Evolutionary conservation across 2,329 filamentous ascomycete species (phyloP), one percentile per base, ranked within the genome.

Genomic region (Dichotomopilus funicola): DNA sequence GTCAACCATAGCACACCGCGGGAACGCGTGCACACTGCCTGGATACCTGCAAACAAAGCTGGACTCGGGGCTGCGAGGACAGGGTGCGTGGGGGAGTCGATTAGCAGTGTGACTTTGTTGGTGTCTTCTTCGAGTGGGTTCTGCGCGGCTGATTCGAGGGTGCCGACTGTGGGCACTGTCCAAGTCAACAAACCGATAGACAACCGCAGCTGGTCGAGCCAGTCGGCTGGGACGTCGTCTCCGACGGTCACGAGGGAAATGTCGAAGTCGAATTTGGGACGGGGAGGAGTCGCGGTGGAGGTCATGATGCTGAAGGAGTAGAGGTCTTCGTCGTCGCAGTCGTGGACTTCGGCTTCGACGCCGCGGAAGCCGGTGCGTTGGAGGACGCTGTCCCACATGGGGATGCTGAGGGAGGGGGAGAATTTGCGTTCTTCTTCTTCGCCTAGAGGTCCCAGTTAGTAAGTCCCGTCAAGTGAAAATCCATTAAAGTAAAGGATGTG

Each of bases 311-410:
- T 64, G 49, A 63, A 62, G 2, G 58, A 57, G 42, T 62, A 64
- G 13, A 61, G 54, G 34, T 61, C 59, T 4, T 64, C 59, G 40
- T 62, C 59, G 6, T 63, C 59, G 33, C 59, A 65, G 27, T 67
- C 64, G 13, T 52, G 57, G 6, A 64, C 59, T 36, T 63, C 59
- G 6, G 61, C 51, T 13, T 67, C 62, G 9, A 65, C 53, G 2
- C 64, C 65, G 0, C 54, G 55, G 51, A 66, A 66, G 0, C 61
- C 61, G 1, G 58, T 59, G 9, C 51, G 49, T 9, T 61, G 57
- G n/a, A 67, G 56, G 9, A 65, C 59, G 2, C 56, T 53, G 46
- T 67, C 63, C 64, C 65, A 66, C 58, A 63, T 61, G n/a, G 58
- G 54, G 9, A 64, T 46, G 0, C 58, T 59, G 35, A 65, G 42